phyloP scores from a whole-genome alignment of 2,329 filamentous ascomycete genomes.

The Dothideomycetidae sp. region DNA sequence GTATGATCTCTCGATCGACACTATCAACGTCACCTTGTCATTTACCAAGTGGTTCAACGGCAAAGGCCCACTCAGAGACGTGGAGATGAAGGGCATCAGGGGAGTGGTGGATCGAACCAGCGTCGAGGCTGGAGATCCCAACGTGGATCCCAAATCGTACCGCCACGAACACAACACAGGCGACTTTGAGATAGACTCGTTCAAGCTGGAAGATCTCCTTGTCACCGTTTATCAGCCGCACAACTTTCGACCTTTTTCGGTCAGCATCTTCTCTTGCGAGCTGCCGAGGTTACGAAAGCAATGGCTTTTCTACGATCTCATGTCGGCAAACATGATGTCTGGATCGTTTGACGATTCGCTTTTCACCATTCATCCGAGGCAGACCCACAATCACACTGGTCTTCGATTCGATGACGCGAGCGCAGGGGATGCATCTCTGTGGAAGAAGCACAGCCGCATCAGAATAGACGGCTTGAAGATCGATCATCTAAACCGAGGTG shows the following conservation, averaged over 20 bases:
- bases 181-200: constrained; percentile 93
- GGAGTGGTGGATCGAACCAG: constrained; percentile 84
- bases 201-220: constrained; percentile 87
- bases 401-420: constrained; percentile 42
- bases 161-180: constrained; percentile 77
- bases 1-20: constrained; percentile 88
- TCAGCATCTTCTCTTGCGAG: constrained; percentile 93
- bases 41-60: constrained; percentile 99
- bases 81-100: constrained; percentile 84
- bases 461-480: constrained; percentile 89
- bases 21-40: constrained; percentile 88
- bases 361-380: constrained; percentile 91
- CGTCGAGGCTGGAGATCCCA: constrained; percentile 48
- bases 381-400: constrained; percentile 67
- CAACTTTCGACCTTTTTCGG: constrained; percentile 82
- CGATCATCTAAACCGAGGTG: constrained; percentile 86
- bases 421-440: constrained; percentile 53
- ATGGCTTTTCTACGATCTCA: constrained; percentile 95
- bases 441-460: constrained; percentile 92
- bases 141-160: constrained; percentile 71
- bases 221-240: constrained; percentile 84
- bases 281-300: constrained; percentile 85
- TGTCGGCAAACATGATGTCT: constrained; percentile 90
- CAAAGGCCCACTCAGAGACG: constrained; percentile 77
- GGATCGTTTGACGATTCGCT: constrained; percentile 90